Base-by-base conservation (phyloP, 2,329 filamentous ascomycete genomes). In the Penicillium italicum region DNA sequence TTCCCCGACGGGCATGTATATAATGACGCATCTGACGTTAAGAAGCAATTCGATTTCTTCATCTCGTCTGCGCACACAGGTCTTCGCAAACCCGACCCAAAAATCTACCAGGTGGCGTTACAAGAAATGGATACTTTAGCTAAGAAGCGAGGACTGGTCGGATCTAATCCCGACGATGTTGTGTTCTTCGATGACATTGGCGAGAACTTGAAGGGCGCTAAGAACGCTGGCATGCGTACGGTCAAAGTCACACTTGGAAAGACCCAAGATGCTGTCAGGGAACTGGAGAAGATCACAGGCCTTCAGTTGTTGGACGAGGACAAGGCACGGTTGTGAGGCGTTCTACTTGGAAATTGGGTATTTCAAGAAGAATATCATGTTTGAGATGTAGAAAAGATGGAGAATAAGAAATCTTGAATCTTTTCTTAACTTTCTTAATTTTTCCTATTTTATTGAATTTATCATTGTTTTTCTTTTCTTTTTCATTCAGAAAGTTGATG, bases 171-270 rank as follows among this genome's bases (percentile, higher is more conserved):
- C 0, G 76, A 77, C 0, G 90, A 97, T 53, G 79, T 97, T 42
- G 75, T 96, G 5, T 99, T 99, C 70, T 75, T 97, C 47, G 94
- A 97, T 71, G 92, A 97, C 66, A 96, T 99, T 71, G 94, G 94
- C 1, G 86, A 92, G 74, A 99, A 99, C 71, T 73, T 97, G 55
- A 94, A 92, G 78, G 87, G 82, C 42, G 94, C 86, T 1, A 89
- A 81, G 73, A 81, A 80, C 46, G 77, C 85, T 22, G 93, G 93
- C 0, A 87, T 97, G 72, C 76, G 81, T 53, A 97, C 93, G 0
- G 82, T 97, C 62, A 96, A 93, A 74, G 94, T 97, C 1, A 78
- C 83, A 9, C 75, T 97, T 28, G 92, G 92, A 1, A 85, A 82
- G 71, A 85, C 89, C 1, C 88, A 84, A 69, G 86, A 92, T 70